Base-by-base conservation (phyloP, 169 alveolate species). In the Cryptosporidium meleagridis region DNA sequence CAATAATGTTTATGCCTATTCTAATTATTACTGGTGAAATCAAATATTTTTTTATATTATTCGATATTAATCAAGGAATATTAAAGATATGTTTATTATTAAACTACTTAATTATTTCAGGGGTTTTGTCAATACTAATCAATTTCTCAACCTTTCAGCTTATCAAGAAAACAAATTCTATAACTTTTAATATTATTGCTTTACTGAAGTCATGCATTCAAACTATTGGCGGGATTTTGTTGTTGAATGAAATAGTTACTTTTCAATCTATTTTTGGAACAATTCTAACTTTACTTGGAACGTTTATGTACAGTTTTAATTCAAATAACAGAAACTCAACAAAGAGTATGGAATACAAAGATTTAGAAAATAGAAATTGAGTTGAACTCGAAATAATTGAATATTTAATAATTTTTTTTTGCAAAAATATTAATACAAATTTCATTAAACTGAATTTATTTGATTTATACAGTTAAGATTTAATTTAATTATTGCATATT, bases 121-220 rank as follows among this genome's bases (percentile, higher is more conserved):
- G 73, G 0, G 6, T 67, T 37, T 31, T 67, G 18, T 67, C 73
- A 67, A 10, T 67, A 67, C 12, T 67, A 33, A 67, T 67, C 9
- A 67, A 67, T 33, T 31, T 67, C 33, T 33, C 73, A 67, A 67
- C 73, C 1, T 67, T 67, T 67, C 26, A 37, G 29, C 52, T 67
- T 18, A 67, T 67, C 4, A 67, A 67, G 14, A 39, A 21, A 37
- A 67, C 73, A 21, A 67, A 67, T 31, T 39, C 73, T 33, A 5
- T 91, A n/a, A 61, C 94, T 23, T 91, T 91, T 69, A 75, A 85
- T 67, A 58, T 91, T 8, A 70, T 84, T 21, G 94, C 93, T 3
- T 55, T 68, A 44, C 75, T 41, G n/a, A 91, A 91, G 72, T 55
- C 94, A 6, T 51, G 86, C 16, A 65, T 91, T 41, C 94, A 91